Evolutionary conservation across 139 green algal species (phyloP), one percentile per base, ranked within the genome.

Genomic region (Haematococcus sp.): DNA sequence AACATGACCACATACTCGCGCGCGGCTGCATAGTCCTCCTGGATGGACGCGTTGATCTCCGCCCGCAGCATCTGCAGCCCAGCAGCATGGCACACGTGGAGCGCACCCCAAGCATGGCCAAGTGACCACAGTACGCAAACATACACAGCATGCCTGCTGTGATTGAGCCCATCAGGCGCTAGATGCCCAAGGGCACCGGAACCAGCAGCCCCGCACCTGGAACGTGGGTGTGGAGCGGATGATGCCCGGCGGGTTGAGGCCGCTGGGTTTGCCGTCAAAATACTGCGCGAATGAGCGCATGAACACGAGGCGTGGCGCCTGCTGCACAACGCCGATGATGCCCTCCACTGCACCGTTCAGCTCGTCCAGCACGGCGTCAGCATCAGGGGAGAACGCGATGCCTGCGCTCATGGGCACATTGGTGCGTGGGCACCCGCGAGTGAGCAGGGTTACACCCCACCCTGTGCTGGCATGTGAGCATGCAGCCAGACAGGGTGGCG

Each of bases 231-330:
- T 87, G 52, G 77, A 61, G 55, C 78, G 80, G 73, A 95, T 87
- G 81, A 93, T 91, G 66, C 76, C 81, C 32, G 81, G 61, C 22
- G 84, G 74, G 74, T 91, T 91, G 46, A 91, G 77, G 33, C 81
- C 85, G 3, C 80, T 84, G 17, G 90, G 89, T 67, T 91, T 91
- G 76, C 80, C 83, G 16, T 90, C 81, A 71, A 92, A 93, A 64
- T 87, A 89, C 44, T 80, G 56, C 9, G 85, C 79, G 55, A 95
- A 95, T 16, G 81, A 76, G 40, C 87, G 88, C 84, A 90, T 91
- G 78, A 90, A 90, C 28, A 93, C 67, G 54, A 95, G 75, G 25
- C 89, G 84, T 0, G 89, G 91, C 2, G 81, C 77, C 63, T 83
- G 81, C 74, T 88, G 82, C 30, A 79, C 74, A 9, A 89, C 60